Evolutionary conservation across 2,329 filamentous ascomycete genomes (phyloP), one percentile per base, ranked within the genome.

Genomic region (Decorospora gaudefroyi): DNA sequence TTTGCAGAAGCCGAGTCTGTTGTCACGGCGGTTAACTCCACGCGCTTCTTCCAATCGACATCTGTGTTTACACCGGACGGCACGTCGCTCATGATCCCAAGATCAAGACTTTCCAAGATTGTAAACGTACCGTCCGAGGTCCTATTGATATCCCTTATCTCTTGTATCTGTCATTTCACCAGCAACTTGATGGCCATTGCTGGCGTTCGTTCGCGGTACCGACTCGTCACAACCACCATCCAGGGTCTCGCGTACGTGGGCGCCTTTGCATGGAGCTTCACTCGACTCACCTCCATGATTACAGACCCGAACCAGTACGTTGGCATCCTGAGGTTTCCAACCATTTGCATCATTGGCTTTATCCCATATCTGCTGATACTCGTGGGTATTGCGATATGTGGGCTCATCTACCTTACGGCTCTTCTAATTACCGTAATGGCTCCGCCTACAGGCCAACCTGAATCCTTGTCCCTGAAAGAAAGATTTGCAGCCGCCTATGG

Each of bases 1-100:
- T 99, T 97, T 72, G 90, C 92, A 8, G 93, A 99, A 70, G 92
- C 92, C 6, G 93, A 99, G 68, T 86, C 88, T 19, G 87, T 91
- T 53, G 85, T 96, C 31, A 85, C 85, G 10, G 86, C 86, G 9
- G 82, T 90, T 69, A 83, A 85, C 0, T 86, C 88, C 60, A 76
- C 79, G 16, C 62, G 75, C 53, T 65, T 78, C 38, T 61, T 59
- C 35, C 76, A 69, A 19, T 57, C 65, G 1, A 65, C 61, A 29
- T 55, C 63, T n/a, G 53, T 68, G 4, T 62, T 66, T 29, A 62
- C 76, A 1, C 74, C 72, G 13, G 67, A 79, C 40, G 76, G 78
- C 30, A 70, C 73, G 9, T 71, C 74, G 7, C 57, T 67, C 40
- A 43, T 57, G n/a, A 56, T 68, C 16, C 54, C 49, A 17, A 39